Conservation (phyloP, 768 basidiomycete species). For the Leucogyrophana mollusca region DNA sequence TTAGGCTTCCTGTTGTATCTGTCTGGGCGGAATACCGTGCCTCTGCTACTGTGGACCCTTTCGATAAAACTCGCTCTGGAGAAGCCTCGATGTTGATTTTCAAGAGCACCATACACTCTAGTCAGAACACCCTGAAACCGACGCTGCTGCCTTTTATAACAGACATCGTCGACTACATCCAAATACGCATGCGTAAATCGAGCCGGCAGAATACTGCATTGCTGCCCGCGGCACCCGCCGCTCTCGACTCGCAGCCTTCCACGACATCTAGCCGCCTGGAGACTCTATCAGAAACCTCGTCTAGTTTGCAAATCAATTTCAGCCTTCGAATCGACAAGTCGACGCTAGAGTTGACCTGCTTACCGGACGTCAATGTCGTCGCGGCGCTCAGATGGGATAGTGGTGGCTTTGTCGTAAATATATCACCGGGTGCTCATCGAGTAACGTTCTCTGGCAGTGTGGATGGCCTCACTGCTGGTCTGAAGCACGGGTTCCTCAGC, state of each 20-base stretch:
- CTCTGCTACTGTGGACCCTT: constrained; percentile 43
- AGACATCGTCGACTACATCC: constrained; percentile 68
- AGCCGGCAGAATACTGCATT: constrained; percentile 27
- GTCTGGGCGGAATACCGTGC: constrained; percentile 84
- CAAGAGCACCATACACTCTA: constrained; percentile 87
- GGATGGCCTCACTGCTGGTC: constrained; percentile 74
- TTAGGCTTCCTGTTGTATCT: constrained; percentile 73
- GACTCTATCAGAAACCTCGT: constrained; percentile 24
- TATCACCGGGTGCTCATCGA: constrained; percentile 71
- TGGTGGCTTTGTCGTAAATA: constrained; percentile 83
- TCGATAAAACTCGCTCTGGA: constrained; percentile 18
- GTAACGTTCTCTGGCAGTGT: constrained; percentile 77
- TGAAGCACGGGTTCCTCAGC: constrained; percentile 84
- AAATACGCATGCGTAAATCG: constrained; percentile 63
- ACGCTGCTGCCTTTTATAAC: constrained; percentile 83
- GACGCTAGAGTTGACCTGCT: constrained; percentile 80
- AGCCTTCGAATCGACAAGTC: constrained; percentile 93
- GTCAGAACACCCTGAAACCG: constrained; percentile 81
- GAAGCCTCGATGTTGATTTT: constrained; percentile 71
- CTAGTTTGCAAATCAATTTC: constrained; percentile 73
- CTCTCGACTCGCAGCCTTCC: constrained; percentile 4
- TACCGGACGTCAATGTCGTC: constrained; percentile 90
- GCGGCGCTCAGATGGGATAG: constrained; percentile 91
- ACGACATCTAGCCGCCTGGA: constrained; percentile 17
- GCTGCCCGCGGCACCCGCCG: constrained; percentile 12